Evolutionary conservation across 345 rosid genomes (phyloP).

Genomic region (Trapa bicornis): DNA sequence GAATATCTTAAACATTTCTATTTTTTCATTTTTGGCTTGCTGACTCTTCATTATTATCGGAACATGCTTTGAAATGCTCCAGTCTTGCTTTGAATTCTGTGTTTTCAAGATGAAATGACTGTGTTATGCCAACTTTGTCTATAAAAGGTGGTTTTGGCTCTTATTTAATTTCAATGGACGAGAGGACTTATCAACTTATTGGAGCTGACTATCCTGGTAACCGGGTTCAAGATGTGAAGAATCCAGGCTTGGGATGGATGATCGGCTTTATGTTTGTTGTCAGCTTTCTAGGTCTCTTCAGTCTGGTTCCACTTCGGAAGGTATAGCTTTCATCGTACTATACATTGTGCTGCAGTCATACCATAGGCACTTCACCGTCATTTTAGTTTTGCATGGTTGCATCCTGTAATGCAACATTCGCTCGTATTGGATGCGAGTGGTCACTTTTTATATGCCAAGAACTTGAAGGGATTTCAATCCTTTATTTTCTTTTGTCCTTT

Average conservation of each 20-base stretch:
- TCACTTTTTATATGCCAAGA: background rate
- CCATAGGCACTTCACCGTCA: background rate
- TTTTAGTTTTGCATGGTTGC: background rate
- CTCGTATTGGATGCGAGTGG: background rate
- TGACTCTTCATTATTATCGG: background rate
- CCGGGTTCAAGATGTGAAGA: conserved; percentile 51
- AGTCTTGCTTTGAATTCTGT: background rate
- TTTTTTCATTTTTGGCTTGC: background rate
- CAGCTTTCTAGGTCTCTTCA: conserved; percentile 81
- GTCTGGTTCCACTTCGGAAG: conserved; percentile 87
- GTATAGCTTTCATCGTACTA: conserved; percentile 16
- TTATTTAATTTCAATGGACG: conserved; percentile 79
- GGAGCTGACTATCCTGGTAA: conserved; percentile 84
- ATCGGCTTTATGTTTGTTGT: conserved; percentile 72
- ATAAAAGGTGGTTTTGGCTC: conserved; percentile 78
- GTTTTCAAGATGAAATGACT: background rate
- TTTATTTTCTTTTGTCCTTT: background rate
- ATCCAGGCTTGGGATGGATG: conserved; percentile 86
- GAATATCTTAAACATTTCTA: background rate
- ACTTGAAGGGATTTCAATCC: background rate
- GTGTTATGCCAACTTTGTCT: background rate
- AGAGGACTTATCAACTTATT: conserved; percentile 63
- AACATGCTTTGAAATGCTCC: background rate
- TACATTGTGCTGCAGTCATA: background rate
- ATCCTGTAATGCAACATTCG: background rate